A percentile compares a stretch with the other conserved stretches of the same genome.
phyloP scores from a whole-genome alignment of 495 filamentous ascomycete genomes.

The Trichoderma gamsii region DNA sequence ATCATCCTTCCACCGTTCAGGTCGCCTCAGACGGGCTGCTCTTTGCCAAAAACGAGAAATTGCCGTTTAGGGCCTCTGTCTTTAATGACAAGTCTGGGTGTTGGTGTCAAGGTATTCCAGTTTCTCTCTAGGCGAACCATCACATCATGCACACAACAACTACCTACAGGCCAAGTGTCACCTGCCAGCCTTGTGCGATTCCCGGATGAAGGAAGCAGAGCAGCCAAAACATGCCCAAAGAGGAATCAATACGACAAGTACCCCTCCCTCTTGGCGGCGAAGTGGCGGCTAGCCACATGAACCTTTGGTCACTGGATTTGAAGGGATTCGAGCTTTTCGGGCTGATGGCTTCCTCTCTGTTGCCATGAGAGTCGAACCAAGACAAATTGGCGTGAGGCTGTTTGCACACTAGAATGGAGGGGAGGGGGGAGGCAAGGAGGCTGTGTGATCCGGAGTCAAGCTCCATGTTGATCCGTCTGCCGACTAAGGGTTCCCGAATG shows the following conservation, averaged over 20 bases:
- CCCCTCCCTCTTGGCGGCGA: constrained; percentile 1
- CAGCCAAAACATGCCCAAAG: not conserved
- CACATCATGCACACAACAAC: not conserved
- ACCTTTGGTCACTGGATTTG: constrained; percentile 11
- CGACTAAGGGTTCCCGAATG: constrained; percentile 4
- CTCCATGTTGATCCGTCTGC: not conserved
- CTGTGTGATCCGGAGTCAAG: constrained; percentile 9
- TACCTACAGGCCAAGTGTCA: not conserved
- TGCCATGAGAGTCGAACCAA: not conserved
- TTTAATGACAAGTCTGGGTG: too few relatives aligned
- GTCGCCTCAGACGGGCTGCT: not conserved
- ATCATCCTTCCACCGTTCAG: not conserved
- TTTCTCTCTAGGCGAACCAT: too few relatives aligned
- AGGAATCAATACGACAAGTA: not conserved
- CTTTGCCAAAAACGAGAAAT: not conserved
- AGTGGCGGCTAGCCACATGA: constrained; percentile 15
- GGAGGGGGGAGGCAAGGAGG: not conserved
- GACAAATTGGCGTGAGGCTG: not conserved
- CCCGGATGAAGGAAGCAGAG: not conserved
- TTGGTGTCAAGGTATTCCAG: too few relatives aligned
- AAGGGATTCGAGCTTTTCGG: not conserved
- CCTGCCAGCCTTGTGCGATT: not conserved
- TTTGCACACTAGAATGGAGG: not conserved
- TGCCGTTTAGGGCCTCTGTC: too few relatives aligned
- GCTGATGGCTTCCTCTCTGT: not conserved